Conservation (phyloP, 2,329 filamentous ascomycete genomes). For the Calonectria naviculata region DNA sequence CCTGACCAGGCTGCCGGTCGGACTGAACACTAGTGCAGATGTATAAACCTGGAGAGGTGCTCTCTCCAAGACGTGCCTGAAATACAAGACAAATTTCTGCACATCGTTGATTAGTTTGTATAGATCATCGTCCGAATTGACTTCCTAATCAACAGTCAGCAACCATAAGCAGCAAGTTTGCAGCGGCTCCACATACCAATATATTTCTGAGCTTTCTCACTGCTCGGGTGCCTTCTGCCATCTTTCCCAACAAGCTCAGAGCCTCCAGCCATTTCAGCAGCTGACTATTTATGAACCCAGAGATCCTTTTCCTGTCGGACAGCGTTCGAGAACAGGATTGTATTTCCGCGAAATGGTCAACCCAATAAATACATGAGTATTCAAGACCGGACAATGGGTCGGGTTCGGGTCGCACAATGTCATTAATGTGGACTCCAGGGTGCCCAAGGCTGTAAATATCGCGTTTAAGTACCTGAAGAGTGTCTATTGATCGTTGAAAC, state of each 20-base stretch:
- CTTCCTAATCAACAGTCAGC: not conserved
- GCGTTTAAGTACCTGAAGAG: constrained; percentile 43
- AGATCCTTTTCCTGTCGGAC: not conserved
- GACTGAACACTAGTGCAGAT: constrained; percentile 22
- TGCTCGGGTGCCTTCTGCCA: not conserved
- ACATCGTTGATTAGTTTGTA: not conserved
- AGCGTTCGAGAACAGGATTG: not conserved
- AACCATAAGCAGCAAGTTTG: no score
- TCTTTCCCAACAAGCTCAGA: constrained; percentile 47
- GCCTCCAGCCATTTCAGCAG: constrained; percentile 56
- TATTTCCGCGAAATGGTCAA: constrained; percentile 22
- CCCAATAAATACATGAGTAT: constrained; percentile 37
- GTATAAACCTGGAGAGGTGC: constrained; percentile 6
- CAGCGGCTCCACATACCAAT: not conserved
- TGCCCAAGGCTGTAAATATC: constrained; percentile 48
- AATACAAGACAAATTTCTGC: not conserved
- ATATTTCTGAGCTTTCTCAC: not conserved
- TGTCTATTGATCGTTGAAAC: constrained; percentile 47
- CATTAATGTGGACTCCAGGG: constrained; percentile 21
- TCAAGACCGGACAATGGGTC: constrained; percentile 21
- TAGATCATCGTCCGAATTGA: not conserved
- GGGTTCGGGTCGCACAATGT: constrained; percentile 18
- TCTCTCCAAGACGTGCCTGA: not conserved
- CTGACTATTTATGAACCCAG: not conserved
- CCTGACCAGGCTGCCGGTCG: not conserved